Evolutionary conservation across 2,329 filamentous ascomycete genomes (phyloP).

Genomic region (Leptosphaerulina australis): DNA sequence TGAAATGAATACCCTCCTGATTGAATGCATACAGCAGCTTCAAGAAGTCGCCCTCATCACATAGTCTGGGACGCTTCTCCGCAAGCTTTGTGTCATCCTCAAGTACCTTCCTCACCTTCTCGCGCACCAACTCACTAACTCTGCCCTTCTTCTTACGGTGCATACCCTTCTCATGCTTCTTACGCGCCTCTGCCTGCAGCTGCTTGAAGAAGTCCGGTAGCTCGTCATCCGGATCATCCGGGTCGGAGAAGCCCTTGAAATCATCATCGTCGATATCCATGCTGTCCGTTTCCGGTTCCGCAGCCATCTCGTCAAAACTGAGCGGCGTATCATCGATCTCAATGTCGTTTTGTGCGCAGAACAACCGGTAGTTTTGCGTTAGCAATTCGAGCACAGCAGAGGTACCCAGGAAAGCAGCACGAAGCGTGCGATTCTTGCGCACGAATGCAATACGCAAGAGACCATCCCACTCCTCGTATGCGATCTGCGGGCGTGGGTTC

Average conservation of each 20-base stretch:
- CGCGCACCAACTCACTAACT: constrained; percentile 78
- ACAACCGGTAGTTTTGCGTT: constrained; percentile 87
- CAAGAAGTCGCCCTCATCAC: constrained; percentile 92
- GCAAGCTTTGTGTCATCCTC: constrained; percentile 79
- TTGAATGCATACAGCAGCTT: constrained; percentile 84
- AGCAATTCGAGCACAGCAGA: constrained; percentile 81
- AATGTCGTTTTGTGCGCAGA: constrained; percentile 85
- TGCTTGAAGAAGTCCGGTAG: constrained; percentile 86
- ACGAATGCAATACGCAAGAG: constrained; percentile 82
- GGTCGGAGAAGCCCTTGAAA: constrained; percentile 57
- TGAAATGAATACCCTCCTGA: constrained; percentile 91
- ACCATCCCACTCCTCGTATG: constrained; percentile 95
- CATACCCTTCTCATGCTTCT: constrained; percentile 36
- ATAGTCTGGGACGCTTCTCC: constrained; percentile 82
- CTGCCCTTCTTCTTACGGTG: constrained; percentile 67
- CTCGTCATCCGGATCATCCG: constrained; percentile 69
- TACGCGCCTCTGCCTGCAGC: constrained; percentile 49
- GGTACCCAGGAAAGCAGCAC: constrained; percentile 80
- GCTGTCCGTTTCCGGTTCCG: constrained; percentile 55
- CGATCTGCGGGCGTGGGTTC: constrained; percentile 81
- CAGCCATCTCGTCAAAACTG: constrained; percentile 32
- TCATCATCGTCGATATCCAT: constrained; percentile 58
- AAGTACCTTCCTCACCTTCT: constrained; percentile 85
- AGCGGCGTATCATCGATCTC: constrained; percentile 68
- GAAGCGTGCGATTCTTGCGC: constrained; percentile 87